These are phyloP conservation scores for Rhizophora mangle DNA, from an alignment of 345 rosid genomes.

Conservation along the genomic window DNA sequence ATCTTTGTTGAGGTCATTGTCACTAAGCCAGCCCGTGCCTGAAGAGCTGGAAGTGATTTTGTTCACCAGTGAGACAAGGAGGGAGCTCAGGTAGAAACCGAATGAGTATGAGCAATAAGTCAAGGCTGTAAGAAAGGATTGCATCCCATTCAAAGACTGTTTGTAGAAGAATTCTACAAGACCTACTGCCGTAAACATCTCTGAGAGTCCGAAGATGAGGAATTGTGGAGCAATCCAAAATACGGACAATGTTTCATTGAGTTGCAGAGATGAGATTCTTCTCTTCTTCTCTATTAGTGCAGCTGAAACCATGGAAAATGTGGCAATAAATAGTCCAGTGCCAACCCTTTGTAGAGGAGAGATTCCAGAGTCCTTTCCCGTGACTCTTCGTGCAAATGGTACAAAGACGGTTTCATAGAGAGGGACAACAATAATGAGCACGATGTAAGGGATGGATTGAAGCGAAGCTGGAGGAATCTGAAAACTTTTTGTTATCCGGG, in stretches of 20 bases:
- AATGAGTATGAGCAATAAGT: constrained; percentile 66
- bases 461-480: constrained; percentile 23
- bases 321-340: constrained; percentile 46
- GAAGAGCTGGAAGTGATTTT: constrained; percentile 35
- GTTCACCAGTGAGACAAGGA: constrained; percentile 59
- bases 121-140: constrained; percentile 58
- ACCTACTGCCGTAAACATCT: constrained; percentile 74
- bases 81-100: constrained; percentile 62
- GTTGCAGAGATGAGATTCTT: constrained; percentile 22
- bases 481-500: constrained; percentile 8
- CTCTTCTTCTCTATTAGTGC: constrained; percentile 54
- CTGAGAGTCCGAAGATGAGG: constrained; percentile 56
- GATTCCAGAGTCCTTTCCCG: constrained; percentile 16
- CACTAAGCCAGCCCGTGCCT: constrained; percentile 57
- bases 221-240: constrained; percentile 74
- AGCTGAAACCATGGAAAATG: constrained; percentile 65
- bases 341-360: constrained; percentile 36
- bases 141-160: constrained; percentile 61
- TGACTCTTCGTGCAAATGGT: constrained; percentile 16
- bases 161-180: constrained; percentile 69
- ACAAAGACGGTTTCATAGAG: constrained; percentile 19
- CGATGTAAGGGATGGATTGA: constrained; percentile 17
- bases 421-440: constrained; percentile 20
- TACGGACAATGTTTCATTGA: constrained; percentile 35
- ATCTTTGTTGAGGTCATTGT: constrained; percentile 50